phyloP scores from a whole-genome alignment of 148 eudicot genomes.

The Camellia granthamiana region DNA sequence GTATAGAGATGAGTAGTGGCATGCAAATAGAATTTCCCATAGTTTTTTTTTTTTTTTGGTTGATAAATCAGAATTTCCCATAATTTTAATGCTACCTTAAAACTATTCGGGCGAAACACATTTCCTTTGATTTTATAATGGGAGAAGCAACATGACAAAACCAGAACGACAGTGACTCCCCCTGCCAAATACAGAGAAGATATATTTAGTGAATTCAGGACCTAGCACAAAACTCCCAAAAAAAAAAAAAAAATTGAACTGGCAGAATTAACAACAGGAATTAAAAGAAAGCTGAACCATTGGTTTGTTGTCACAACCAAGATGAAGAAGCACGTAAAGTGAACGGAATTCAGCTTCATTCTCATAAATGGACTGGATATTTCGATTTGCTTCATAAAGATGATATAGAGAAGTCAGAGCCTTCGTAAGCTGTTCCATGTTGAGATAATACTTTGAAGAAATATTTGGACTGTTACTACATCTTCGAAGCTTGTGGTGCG shows the following conservation, averaged over 20 bases:
- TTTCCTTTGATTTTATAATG: conserved; percentile 58
- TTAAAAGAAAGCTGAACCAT: conserved; percentile 34
- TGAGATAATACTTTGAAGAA: conserved; percentile 66
- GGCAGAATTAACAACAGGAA: conserved; percentile 7
- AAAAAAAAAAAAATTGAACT: neutral
- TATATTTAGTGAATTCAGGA: conserved; percentile 18
- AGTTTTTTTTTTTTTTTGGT: too few relatives aligned
- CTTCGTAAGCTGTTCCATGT: conserved; percentile 86
- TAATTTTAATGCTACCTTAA: conserved; percentile 46
- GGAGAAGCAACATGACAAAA: conserved; percentile 50
- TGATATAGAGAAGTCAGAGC: conserved; percentile 59
- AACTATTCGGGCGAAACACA: conserved; percentile 66
- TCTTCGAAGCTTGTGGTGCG: conserved; percentile 73
- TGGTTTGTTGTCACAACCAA: conserved; percentile 55
- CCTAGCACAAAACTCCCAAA: neutral
- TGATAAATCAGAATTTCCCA: neutral
- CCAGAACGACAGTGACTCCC: conserved; percentile 80
- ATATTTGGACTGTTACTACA: conserved; percentile 34
- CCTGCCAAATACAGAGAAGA: conserved; percentile 35
- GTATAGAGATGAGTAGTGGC: too few relatives aligned
- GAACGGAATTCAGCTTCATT: conserved; percentile 88
- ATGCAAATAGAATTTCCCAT: too few relatives aligned
- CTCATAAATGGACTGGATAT: conserved; percentile 32
- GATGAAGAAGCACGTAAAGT: conserved; percentile 77
- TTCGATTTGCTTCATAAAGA: conserved; percentile 67